Base-by-base conservation (phyloP, 169 alveolate genomes). In the Plasmodium reichenowi region DNA sequence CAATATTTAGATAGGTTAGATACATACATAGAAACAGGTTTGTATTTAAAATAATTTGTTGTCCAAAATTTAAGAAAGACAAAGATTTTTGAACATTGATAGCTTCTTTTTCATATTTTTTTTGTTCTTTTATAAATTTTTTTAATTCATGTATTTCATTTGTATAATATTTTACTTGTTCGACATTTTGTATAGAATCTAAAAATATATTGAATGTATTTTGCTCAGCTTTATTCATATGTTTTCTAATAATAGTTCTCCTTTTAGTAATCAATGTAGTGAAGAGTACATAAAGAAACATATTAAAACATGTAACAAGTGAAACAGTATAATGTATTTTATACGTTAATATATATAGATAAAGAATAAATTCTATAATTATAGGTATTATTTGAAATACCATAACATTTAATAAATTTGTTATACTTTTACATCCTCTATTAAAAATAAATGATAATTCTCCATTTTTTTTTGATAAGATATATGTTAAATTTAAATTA, bases 271-370 rank as follows among this genome's bases (percentile, higher is more conserved):
- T 95, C 15, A 94, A 63, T 15, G 97, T 93, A 8, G 97, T 95
- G 75, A 95, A 95, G 4, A 91, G 56, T 72, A 95, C 90, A 74
- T 95, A 95, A 59, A 93, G 74, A 26, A 72, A 3, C 97, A 95
- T 94, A 48, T 96, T 95, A 6, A 89, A 73, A n/a, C 94, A 70
- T 5, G 97, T 93, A 45, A 95, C 88, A 50, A 94, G 71, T 6
- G 97, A 95, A 20, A 94, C 94, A n/a, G 72, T 88, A 26, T 88
- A 94, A n/a, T 97, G 97, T 62, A 95, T 95, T 90, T 95, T 95
- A 78, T 95, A 92, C n/a, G 95, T 90, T 20, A 95, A 89, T 71
- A 95, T 70, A 24, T 88, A 94, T 17, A 95, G 86, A 58, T 95
- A 96, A 76, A 95, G 63, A 52, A 95, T 59, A 67, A 95, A 95